Evolutionary conservation across 768 basidiomycete genomes (phyloP), one percentile per base, ranked within the genome.

Genomic region (Steccherinum ochraceum): DNA sequence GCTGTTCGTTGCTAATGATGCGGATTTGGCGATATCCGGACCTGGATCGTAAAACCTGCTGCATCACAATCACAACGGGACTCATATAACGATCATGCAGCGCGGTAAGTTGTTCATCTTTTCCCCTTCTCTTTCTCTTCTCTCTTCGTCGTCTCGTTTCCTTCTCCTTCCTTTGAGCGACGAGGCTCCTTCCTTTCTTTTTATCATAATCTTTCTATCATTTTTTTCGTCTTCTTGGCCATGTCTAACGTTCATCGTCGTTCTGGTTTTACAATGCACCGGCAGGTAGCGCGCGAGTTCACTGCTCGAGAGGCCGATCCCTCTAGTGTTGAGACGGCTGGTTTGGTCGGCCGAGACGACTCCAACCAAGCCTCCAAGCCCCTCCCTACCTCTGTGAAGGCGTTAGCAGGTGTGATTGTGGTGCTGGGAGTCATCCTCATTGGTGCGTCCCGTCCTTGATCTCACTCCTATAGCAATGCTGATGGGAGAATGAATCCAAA

Each of bases 401-500:
- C 65, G 12, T 54, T 67, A 21, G 49, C 58, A 13, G 62, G 56
- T n/a, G 26, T 58, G 11, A 52, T 62, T 25, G 49, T 54, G 20
- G 45, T 57, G n/a, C 19, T 72, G 3, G 67, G 71, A 55, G 45
- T 45, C 51, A 56, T 60, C 23, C 12, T 61, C 19, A 4, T 60
- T 23, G 59, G 65, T 66, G 21, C 18, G 63, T 42, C 19, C n/a
- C 30, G 7, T 5, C 7, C n/a, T 4, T 27, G 7, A 16, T 45
- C 11, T 41, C 5, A 23, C 16, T 19, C 13, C n/a, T 16, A 27
- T 39, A 12, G 26, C 4, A 12, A 5, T 24, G 18, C 43, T 50
- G 26, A 50, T 40, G 30, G 48, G 54, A 18, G 7, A 7, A 16
- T 35, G 7, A 45, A 5, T 20, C 24, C 12, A 11, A 19, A 62